Percentiles rank a stretch among this genome's conserved stretches.
These are phyloP conservation scores for Daldinia sp. DNA, from an alignment of 2,329 filamentous ascomycete species.

Conservation along the genomic window DNA sequence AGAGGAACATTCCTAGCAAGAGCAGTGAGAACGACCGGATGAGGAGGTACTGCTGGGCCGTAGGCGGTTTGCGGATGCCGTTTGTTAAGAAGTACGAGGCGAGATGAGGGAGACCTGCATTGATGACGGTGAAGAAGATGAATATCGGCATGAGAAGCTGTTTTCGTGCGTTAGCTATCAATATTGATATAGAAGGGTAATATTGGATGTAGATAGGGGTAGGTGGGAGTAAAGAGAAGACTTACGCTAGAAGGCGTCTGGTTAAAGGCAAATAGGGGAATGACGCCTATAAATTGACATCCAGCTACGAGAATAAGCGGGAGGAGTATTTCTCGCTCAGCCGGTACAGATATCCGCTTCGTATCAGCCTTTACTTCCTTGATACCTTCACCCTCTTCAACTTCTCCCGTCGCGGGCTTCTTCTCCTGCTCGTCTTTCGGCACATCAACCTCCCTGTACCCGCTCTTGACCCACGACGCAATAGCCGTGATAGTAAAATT, in stretches of 20 bases:
- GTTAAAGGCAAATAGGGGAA: slow-evolving; percentile 91
- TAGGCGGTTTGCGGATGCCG: slow-evolving; percentile 61
- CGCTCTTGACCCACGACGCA: slow-evolving; percentile 91
- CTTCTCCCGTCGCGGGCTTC: slow-evolving; percentile 11
- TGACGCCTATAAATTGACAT: slow-evolving; percentile 79
- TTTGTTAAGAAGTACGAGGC: slow-evolving; percentile 67
- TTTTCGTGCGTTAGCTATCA: neutral
- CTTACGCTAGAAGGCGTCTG: slow-evolving; percentile 74
- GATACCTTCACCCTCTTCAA: slow-evolving; percentile 35
- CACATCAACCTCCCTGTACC: slow-evolving; percentile 59
- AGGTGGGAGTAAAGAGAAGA: slow-evolving; percentile 25
- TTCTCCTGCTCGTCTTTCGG: slow-evolving; percentile 51
- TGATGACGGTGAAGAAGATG: slow-evolving; percentile 66
- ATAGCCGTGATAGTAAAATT: slow-evolving; percentile 98
- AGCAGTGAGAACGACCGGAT: slow-evolving; percentile 94
- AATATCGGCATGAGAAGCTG: slow-evolving; percentile 73
- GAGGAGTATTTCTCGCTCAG: slow-evolving; percentile 76
- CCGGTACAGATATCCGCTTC: slow-evolving; percentile 46
- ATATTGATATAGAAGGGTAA: neutral
- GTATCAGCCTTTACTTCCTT: slow-evolving; percentile 45
- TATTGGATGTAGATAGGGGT: neutral
- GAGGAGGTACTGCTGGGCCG: slow-evolving; percentile 78
- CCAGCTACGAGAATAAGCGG: slow-evolving; percentile 79
- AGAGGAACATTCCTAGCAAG: slow-evolving; percentile 89
- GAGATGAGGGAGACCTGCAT: slow-evolving; percentile 66